These are phyloP conservation scores for Collybia sp. DNA, from an alignment of 768 basidiomycete species.

Conservation along the genomic window DNA sequence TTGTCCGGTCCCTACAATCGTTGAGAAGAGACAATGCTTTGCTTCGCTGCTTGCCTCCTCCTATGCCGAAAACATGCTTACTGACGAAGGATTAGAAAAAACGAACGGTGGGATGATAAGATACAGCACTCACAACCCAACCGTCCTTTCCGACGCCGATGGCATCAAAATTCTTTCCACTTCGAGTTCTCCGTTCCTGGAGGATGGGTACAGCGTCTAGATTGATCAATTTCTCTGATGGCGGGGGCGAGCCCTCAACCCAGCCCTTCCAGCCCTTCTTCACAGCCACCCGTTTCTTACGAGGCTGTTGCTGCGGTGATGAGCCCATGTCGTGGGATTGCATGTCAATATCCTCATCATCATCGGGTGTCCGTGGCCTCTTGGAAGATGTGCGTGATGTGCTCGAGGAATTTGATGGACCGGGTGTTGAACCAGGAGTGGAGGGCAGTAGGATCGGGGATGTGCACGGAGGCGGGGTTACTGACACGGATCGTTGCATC, in stretches of 20 bases:
- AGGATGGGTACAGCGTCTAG: constrained; percentile 68
- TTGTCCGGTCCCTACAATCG: too few relatives aligned
- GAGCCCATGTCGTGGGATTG: constrained; percentile 16
- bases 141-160: constrained; percentile 73
- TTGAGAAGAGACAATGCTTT: too few relatives aligned
- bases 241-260: constrained; percentile 82
- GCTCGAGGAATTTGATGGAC: constrained; percentile 66
- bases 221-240: constrained; percentile 79
- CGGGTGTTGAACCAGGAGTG: constrained; percentile 71
- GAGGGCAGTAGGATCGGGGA: constrained; percentile 37
- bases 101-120: constrained; percentile 42
- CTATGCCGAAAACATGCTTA: too few relatives aligned
- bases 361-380: constrained; percentile 70
- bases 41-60: too few relatives aligned
- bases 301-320: constrained; percentile 25
- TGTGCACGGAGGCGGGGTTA: constrained; percentile 65
- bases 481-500: constrained; percentile 65
- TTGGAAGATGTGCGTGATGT: constrained; percentile 80
- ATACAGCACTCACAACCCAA: constrained; percentile 56
- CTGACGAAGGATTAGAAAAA: constrained; percentile 26
- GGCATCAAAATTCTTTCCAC: constrained; percentile 82
- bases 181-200: constrained; percentile 73
- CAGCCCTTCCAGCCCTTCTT: constrained; percentile 90
- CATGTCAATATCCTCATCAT: constrained; percentile 38
- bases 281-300: constrained; percentile 59